Conservation (phyloP, 805 yeast species). For the Candida sphagnicola region DNA sequence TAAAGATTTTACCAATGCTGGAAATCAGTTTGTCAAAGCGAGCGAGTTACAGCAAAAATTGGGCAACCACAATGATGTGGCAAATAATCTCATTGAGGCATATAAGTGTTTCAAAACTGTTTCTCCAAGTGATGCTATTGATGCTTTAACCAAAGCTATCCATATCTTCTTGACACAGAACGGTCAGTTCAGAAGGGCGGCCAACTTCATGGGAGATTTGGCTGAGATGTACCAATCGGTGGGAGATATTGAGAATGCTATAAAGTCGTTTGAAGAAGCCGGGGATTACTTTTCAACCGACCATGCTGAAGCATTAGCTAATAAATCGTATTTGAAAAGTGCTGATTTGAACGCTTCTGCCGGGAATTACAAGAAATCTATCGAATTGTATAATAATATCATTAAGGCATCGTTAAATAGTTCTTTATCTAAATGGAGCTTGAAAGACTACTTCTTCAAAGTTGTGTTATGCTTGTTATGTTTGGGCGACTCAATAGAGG, state of each 20-base stretch:
- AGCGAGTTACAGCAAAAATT: conserved; percentile 75
- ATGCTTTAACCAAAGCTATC: conserved; percentile 72
- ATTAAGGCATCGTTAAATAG: conserved; percentile 74
- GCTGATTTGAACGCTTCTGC: conserved; percentile 77
- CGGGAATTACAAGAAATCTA: conserved; percentile 73
- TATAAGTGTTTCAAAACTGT: conserved; percentile 78
- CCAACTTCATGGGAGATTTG: conserved; percentile 87
- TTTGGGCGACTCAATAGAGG: conserved; percentile 81
- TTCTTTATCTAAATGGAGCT: conserved; percentile 79
- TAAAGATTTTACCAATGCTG: conserved; percentile 72
- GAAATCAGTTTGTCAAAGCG: conserved; percentile 80
- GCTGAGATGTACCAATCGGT: conserved; percentile 81
- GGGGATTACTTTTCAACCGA: conserved; percentile 96
- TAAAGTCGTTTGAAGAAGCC: conserved; percentile 80
- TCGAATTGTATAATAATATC: conserved; percentile 70
- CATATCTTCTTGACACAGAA: conserved; percentile 72
- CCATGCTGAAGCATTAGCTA: conserved; percentile 86
- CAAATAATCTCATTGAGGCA: conserved; percentile 85
- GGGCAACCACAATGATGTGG: conserved; percentile 83
- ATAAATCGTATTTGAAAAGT: conserved; percentile 81
- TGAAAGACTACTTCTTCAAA: conserved; percentile 88
- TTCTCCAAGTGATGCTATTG: conserved; percentile 73
- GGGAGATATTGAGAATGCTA: conserved; percentile 64
- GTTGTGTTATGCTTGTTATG: conserved; percentile 81
- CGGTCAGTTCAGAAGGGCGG: conserved; percentile 96